A percentile compares a stretch with the other conserved stretches of the same genome.
These are phyloP conservation scores for Mrakia hoshinonis DNA, from an alignment of 768 basidiomycete species.

Conservation along the genomic window DNA sequence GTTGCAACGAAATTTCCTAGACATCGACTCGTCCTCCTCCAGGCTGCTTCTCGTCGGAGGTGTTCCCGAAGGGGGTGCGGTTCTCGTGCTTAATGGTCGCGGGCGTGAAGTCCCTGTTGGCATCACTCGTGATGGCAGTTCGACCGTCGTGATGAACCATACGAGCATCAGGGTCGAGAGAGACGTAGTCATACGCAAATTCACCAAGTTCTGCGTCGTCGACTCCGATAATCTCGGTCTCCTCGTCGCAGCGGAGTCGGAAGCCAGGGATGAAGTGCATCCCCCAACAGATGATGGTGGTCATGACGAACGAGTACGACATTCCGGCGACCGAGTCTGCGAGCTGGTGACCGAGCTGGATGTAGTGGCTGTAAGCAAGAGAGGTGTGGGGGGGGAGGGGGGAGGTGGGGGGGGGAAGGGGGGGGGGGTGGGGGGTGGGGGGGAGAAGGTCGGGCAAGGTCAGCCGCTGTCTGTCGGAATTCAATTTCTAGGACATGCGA, in stretches of 20 bases:
- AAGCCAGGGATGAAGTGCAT: slow-evolving; percentile 43
- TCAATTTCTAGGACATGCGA: slow-evolving; percentile 34
- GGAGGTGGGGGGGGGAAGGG: not conserved
- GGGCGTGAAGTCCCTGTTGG: too few species aligned
- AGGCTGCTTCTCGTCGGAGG: too few species aligned
- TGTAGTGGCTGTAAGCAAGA: slow-evolving; percentile 36
- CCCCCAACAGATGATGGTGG: slow-evolving; percentile 37
- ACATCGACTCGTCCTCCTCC: too few species aligned
- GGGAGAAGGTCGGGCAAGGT: too few species aligned
- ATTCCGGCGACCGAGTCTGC: slow-evolving; percentile 54
- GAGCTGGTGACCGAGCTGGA: slow-evolving; percentile 70
- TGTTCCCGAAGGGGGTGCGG: too few species aligned
- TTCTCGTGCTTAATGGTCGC: too few species aligned
- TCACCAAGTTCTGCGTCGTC: slow-evolving; percentile 69
- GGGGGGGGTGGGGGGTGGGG: not conserved
- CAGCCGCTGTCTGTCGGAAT: not conserved
- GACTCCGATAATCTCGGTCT: slow-evolving; percentile 42
- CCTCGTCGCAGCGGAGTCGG: slow-evolving; percentile 37
- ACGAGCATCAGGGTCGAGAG: not conserved
- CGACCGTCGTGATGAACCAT: too few species aligned
- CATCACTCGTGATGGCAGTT: too few species aligned
- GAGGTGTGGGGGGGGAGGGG: not conserved
- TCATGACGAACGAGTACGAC: slow-evolving; percentile 46
- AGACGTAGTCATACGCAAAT: slow-evolving; percentile 52
- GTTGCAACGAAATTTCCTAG: too few species aligned